Conservation (phyloP, 306 rosid genomes). For the Begonia loranthoides region DNA sequence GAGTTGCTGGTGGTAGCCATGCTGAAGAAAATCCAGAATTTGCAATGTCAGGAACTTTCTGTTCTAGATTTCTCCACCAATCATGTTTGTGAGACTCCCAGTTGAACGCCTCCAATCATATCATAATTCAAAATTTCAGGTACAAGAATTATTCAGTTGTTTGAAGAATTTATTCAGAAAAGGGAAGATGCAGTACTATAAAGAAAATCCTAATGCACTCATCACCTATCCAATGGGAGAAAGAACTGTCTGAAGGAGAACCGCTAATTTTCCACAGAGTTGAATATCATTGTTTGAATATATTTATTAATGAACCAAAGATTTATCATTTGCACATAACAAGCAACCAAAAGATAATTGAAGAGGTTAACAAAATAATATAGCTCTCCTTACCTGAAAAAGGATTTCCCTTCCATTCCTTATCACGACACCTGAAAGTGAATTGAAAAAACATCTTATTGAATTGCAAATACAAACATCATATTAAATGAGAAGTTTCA, state of each 20-base stretch:
- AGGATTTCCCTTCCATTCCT: conserved; percentile 71
- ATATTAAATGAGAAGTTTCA: conserved; percentile 3
- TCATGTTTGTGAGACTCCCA: conserved; percentile 82
- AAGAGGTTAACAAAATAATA: not conserved
- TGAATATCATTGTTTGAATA: too few relatives aligned
- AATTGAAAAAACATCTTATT: not conserved
- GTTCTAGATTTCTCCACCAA: conserved; percentile 71
- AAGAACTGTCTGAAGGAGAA: too few relatives aligned
- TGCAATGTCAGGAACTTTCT: conserved; percentile 62
- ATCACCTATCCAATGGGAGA: too few relatives aligned
- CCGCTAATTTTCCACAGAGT: too few relatives aligned
- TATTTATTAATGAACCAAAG: too few relatives aligned
- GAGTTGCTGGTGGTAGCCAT: conserved; percentile 91
- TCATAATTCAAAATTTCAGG: conserved; percentile 8
- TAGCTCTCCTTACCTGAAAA: conserved; percentile 48
- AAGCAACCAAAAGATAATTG: too few relatives aligned
- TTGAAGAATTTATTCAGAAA: conserved; percentile 1
- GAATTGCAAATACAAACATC: conserved; percentile 4
- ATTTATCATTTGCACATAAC: too few relatives aligned
- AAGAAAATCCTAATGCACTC: not conserved
- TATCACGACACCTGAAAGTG: conserved; percentile 33
- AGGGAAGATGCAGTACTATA: not conserved
- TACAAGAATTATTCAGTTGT: not conserved
- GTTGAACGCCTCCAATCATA: conserved; percentile 56
- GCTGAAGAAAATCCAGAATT: conserved; percentile 72